Conservation (phyloP, 768 basidiomycete species). For the Suillus placidus region DNA sequence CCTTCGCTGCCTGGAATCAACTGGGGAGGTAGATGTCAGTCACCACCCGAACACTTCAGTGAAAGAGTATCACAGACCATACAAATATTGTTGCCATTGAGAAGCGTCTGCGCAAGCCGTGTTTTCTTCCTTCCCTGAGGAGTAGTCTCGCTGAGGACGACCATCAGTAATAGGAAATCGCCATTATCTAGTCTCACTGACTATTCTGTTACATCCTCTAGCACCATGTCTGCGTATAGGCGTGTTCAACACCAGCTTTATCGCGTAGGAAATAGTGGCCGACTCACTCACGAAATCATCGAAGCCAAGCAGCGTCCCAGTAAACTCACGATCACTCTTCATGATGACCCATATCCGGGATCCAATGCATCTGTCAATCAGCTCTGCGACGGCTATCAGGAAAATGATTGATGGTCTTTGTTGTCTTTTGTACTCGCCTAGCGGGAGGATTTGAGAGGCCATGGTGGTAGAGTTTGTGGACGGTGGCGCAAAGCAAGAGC, state of each 20-base stretch:
- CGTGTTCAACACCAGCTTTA: slow-evolving; percentile 4
- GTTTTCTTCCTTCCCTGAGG: slow-evolving; percentile 80
- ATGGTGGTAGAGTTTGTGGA: slow-evolving; percentile 44
- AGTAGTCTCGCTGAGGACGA: slow-evolving; percentile 72
- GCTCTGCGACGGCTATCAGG: slow-evolving; percentile 51
- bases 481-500: slow-evolving; percentile 8
- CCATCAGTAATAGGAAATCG: slow-evolving; percentile 6
- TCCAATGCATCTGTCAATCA: slow-evolving; percentile 97
- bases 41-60: slow-evolving; percentile 1
- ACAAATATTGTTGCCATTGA: slow-evolving; percentile 96
- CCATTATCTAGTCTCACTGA: slow-evolving; percentile 42
- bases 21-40: slow-evolving; percentile 34
- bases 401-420: background rate
- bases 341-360: slow-evolving; percentile 98
- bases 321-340: slow-evolving; percentile 97
- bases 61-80: slow-evolving; percentile 64
- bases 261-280: background rate
- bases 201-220: slow-evolving; percentile 98
- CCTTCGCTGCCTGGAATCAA: slow-evolving; percentile 74
- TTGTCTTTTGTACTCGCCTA: slow-evolving; percentile 52
- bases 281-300: slow-evolving; percentile 99
- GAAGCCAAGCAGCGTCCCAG: slow-evolving; percentile 91
- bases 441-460: slow-evolving; percentile 94
- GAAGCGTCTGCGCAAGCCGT: slow-evolving; percentile 80
- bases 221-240: slow-evolving; percentile 71